A percentile compares a stretch with the other conserved stretches of the same genome.
Evolutionary conservation across 1,139 yeast genomes (phyloP).

Genomic region (Suzukiozyma palmioleophila): DNA sequence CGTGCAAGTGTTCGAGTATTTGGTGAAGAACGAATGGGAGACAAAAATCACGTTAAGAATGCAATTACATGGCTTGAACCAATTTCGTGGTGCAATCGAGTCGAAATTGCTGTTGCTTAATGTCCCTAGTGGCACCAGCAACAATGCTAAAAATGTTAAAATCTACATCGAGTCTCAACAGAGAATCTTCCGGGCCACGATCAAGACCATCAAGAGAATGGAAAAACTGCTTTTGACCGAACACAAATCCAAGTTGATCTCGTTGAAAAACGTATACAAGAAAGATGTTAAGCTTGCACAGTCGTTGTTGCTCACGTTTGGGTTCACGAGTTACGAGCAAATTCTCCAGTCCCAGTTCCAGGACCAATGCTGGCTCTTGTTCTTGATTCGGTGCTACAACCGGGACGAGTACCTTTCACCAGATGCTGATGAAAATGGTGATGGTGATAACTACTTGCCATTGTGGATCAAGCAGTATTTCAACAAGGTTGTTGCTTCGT

Average conservation of each 20-base stretch:
- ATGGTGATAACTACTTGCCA: constrained; percentile 39
- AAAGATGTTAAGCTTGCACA: constrained; percentile 52
- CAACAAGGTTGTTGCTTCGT: constrained; percentile 29
- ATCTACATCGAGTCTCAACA: constrained; percentile 43
- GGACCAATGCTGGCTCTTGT: constrained; percentile 59
- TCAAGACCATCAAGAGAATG: constrained; percentile 42
- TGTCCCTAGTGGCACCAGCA: constrained; percentile 6
- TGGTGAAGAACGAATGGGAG: constrained; percentile 46
- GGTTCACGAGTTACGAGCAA: constrained; percentile 52
- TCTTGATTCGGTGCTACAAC: constrained; percentile 59
- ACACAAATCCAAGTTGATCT: constrained; percentile 36
- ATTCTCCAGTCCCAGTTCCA: constrained; percentile 43
- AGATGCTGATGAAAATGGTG: constrained; percentile 14
- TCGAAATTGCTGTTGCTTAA: constrained; percentile 31
- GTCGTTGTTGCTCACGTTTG: constrained; percentile 52
- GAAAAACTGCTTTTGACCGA: constrained; percentile 49
- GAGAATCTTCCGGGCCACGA: constrained; percentile 37
- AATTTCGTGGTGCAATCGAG: constrained; percentile 49
- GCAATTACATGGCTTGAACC: constrained; percentile 56
- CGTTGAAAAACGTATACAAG: constrained; percentile 56
- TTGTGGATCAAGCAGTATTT: constrained; percentile 48
- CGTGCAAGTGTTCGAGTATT: constrained; percentile 46
- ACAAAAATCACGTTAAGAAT: constrained; percentile 42
- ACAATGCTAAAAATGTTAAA: constrained; percentile 22
- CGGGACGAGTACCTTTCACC: constrained; percentile 27